Evolutionary conservation across 2,329 filamentous ascomycete genomes (phyloP).

Genomic region (Rutstroemia sydowiana): DNA sequence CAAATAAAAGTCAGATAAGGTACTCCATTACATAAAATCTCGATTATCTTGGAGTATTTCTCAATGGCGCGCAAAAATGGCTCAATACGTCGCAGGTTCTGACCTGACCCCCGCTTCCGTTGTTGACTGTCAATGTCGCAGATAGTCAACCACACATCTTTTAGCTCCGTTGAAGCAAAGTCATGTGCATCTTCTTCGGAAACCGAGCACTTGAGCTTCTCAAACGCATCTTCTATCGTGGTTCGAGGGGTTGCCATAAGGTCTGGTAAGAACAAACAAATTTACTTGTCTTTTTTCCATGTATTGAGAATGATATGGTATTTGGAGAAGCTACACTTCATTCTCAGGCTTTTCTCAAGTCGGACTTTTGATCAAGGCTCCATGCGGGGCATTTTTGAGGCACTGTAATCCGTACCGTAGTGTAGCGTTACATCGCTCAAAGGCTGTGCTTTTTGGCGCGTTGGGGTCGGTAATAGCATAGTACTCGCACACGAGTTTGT

Average conservation of each 20-base stretch:
- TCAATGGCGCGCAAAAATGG: conserved; percentile 37
- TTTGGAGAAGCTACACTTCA: too few relatives aligned
- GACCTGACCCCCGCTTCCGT: conserved; percentile 31
- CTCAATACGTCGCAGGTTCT: conserved; percentile 38
- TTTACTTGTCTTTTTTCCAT: too few relatives aligned
- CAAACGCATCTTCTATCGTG: conserved; percentile 10
- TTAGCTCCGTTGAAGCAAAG: conserved; percentile 27
- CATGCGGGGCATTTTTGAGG: too few relatives aligned
- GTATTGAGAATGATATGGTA: too few relatives aligned
- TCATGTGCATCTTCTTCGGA: conserved; percentile 9
- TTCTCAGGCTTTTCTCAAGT: too few relatives aligned
- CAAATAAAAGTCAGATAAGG: conserved; percentile 40
- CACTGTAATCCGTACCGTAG: too few relatives aligned
- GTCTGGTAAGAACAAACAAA: too few relatives aligned
- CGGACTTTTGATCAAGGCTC: too few relatives aligned
- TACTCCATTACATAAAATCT: conserved; percentile 40
- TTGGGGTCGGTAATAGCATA: too few relatives aligned
- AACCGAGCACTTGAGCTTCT: conserved; percentile 11
- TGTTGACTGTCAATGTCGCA: conserved; percentile 35
- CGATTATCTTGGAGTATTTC: conserved; percentile 36
- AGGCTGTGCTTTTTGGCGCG: too few relatives aligned
- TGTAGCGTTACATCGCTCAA: too few relatives aligned
- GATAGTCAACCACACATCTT: conserved; percentile 33
- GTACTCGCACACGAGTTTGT: too few relatives aligned
- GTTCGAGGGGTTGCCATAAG: conserved; percentile 2